These are phyloP conservation scores for Trypanosoma cruzi DNA, from an alignment of 208 protist species.

Conservation along the genomic window DNA sequence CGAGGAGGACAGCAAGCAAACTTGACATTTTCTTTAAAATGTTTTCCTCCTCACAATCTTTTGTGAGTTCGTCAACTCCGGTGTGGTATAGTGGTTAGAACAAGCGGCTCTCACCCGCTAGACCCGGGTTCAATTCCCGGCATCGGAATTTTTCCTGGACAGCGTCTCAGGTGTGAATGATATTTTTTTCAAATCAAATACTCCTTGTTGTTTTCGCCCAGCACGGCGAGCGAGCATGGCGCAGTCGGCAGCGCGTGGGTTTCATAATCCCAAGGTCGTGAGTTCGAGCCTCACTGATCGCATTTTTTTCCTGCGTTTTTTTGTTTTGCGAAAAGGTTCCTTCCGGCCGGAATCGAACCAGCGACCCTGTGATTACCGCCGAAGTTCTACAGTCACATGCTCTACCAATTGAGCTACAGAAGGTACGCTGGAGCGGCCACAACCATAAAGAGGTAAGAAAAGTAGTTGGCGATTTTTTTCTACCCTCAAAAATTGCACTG, in stretches of 20 bases:
- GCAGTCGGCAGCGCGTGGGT: slow-evolving; percentile 95
- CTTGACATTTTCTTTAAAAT: no score
- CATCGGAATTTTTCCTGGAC: no score
- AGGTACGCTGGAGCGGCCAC: slow-evolving; percentile 12
- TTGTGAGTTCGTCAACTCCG: no score
- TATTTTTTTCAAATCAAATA: no score
- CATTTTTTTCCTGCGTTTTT: no score
- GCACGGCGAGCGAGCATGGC: slow-evolving; percentile 93
- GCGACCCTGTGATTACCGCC: slow-evolving; percentile 36
- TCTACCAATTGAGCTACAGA: slow-evolving; percentile 47
- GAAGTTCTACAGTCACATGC: slow-evolving; percentile 36
- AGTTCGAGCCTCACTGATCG: slow-evolving; percentile 89
- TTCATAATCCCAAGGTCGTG: slow-evolving; percentile 96
- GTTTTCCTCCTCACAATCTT: no score
- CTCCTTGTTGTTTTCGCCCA: no score
- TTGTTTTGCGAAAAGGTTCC: slow-evolving; percentile 2
- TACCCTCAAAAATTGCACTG: no score
- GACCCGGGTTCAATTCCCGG: slow-evolving; percentile 94
- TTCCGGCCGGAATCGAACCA: slow-evolving; percentile 44
- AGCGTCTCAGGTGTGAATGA: no score
- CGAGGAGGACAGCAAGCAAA: no score
- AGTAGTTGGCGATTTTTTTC: no score
- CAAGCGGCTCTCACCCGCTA: slow-evolving; percentile 93
- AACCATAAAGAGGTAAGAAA: no score
- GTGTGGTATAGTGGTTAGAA: slow-evolving; percentile 94